These are phyloP conservation scores for Durotheca rogersii DNA, from an alignment of 495 filamentous ascomycete genomes.

Conservation along the genomic window DNA sequence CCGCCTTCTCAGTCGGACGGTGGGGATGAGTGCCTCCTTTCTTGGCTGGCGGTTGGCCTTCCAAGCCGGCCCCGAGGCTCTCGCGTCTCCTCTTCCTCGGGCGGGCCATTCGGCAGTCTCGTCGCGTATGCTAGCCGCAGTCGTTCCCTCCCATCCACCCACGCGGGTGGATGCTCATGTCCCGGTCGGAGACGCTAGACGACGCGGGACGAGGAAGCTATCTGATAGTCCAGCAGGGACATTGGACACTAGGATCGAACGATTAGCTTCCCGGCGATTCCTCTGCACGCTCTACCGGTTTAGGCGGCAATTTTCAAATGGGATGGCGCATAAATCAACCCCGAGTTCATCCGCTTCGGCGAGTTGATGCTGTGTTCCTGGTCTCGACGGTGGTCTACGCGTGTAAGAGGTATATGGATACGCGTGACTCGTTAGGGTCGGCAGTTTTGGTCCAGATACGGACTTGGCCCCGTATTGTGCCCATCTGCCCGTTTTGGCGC, in stretches of 20 bases:
- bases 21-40: conserved; percentile 27
- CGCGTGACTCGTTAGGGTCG: not conserved
- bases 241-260: not conserved
- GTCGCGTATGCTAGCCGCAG: conserved; percentile 3
- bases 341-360: not conserved
- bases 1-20: conserved; percentile 8
- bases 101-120: conserved; percentile 26
- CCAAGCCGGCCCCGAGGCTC: conserved; percentile 5
- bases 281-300: not conserved
- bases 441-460: not conserved
- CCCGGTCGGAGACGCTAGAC: too few species aligned
- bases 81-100: conserved; percentile 35
- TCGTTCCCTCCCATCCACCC: too few species aligned
- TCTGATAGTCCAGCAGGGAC: not conserved
- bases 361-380: not conserved
- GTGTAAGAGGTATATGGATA: not conserved
- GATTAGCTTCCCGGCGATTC: not conserved
- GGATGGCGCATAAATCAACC: not conserved
- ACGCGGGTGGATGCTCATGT: too few species aligned
- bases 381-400: not conserved
- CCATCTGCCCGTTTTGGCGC: too few species aligned
- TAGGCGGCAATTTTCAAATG: not conserved
- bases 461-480: too few species aligned
- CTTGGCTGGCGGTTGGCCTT: conserved; percentile 30
- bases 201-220: not conserved